phyloP scores from a whole-genome alignment of 495 filamentous ascomycete species.

The Annulohypoxylon nitens region DNA sequence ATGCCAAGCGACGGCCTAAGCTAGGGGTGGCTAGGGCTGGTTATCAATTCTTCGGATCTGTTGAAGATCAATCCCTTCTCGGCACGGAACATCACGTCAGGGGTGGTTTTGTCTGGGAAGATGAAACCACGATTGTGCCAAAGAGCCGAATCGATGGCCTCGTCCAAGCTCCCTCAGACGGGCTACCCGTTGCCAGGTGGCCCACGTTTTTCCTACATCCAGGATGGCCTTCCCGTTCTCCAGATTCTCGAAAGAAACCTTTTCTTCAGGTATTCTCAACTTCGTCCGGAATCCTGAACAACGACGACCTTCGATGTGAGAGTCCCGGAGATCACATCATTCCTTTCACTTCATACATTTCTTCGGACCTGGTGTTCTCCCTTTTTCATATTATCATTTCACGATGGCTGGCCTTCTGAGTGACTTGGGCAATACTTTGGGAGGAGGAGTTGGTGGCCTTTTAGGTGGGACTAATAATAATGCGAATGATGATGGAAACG shows the following conservation, averaged over 20 bases:
- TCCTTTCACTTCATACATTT: constrained; percentile 43
- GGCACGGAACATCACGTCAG: constrained; percentile 28
- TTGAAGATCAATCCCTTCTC: constrained; percentile 42
- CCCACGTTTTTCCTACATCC: constrained; percentile 33
- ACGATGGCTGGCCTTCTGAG: constrained; percentile 51
- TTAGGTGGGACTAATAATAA: constrained; percentile 28
- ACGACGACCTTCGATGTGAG: constrained; percentile 33
- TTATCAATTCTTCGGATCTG: constrained; percentile 26
- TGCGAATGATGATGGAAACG: background rate
- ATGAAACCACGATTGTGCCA: constrained; percentile 47
- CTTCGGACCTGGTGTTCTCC: constrained; percentile 52
- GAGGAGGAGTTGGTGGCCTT: constrained; percentile 25
- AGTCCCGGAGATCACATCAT: constrained; percentile 26
- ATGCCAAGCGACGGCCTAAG: constrained; percentile 10
- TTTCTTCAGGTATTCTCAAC: constrained; percentile 28
- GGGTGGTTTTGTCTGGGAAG: constrained; percentile 45
- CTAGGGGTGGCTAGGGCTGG: constrained; percentile 14
- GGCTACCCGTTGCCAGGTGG: constrained; percentile 22
- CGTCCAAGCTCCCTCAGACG: constrained; percentile 28
- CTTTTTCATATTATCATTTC: constrained; percentile 34
- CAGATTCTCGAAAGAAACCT: constrained; percentile 34
- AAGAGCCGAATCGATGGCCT: constrained; percentile 45
- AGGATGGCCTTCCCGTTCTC: constrained; percentile 30
- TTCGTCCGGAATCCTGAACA: constrained; percentile 16
- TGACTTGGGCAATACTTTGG: constrained; percentile 42